Base-by-base conservation (phyloP, 139 green algal species). In the Coccomyxa sp. region DNA sequence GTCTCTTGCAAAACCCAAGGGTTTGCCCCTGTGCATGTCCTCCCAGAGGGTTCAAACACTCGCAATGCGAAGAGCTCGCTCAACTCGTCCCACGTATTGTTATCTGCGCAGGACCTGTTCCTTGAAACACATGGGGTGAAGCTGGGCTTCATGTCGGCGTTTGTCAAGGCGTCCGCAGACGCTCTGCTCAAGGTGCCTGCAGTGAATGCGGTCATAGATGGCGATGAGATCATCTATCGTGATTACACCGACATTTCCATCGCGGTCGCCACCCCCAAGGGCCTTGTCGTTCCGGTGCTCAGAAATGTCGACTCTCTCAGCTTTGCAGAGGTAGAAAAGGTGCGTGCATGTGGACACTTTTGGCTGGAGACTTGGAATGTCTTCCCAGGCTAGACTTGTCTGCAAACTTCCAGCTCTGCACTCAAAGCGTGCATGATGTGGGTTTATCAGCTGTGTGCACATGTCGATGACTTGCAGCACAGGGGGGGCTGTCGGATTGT, bases 111-210 rank as follows among this genome's bases (percentile, higher is more conserved):
- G 93, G 97, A 99, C 79, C 82, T 82, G 0, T 99, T 99, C 88
- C 67, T 97, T 7, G 95, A 98, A 87, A 94, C 93, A 88, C 96
- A 99, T 88, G 96, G 95, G 58, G 96, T 98, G 75, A 99, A 99
- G 92, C 90, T 99, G 60, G 97, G 97, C 85, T 99, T 99, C 91
- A 99, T 99, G 97, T 96, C 88, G 1, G 96, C 94, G 0, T 99
- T 99, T 88, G 93, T 99, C 63, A 98, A 98, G 93, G 97, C 96
- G 21, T 83, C 93, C 0, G 91, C 91, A 0, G 88, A 93, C 28
- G 96, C 97, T 28, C 86, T 99, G 77, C 86, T 94, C 81, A 86
- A 95, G 82, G 92, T 98, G 30, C 96, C 96, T 0, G 91, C 94
- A 0, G 96, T 98, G 16, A 99, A 99, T 84, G 96, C 90, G 10